These are phyloP conservation scores for Botryotinia calthae DNA, from an alignment of 2,329 filamentous ascomycete genomes.

Conservation along the genomic window DNA sequence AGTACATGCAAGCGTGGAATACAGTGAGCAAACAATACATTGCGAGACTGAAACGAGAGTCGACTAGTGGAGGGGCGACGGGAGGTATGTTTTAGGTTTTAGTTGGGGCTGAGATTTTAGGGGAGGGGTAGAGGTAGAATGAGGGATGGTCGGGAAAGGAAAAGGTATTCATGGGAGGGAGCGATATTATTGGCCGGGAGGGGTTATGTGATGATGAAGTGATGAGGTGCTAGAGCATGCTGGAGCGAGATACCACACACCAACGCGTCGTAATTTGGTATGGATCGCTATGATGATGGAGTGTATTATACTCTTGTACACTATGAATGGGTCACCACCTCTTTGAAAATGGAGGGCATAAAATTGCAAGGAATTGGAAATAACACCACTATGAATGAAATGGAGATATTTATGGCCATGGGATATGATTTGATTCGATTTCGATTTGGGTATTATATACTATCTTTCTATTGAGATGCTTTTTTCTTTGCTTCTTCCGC, in stretches of 20 bases:
- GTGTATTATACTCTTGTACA: slow-evolving; percentile 21
- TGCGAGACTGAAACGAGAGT: slow-evolving; percentile 38
- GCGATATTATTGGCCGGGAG: not conserved
- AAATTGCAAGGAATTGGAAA: not conserved
- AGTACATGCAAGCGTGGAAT: slow-evolving; percentile 82
- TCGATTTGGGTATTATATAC: not conserved
- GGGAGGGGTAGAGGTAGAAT: not conserved
- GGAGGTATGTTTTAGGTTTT: slow-evolving; percentile 11
- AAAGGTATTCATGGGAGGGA: not conserved
- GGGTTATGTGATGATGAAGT: not conserved
- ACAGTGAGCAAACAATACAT: slow-evolving; percentile 68
- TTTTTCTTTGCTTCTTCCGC: slow-evolving; percentile 66
- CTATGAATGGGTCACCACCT: not conserved
- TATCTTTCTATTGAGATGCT: slow-evolving; percentile 24
- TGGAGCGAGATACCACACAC: not conserved
- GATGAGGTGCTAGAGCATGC: not conserved
- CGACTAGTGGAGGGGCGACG: not conserved
- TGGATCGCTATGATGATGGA: not conserved
- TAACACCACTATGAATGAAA: slow-evolving; percentile 11
- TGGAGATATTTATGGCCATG: not conserved
- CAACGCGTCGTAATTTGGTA: not conserved
- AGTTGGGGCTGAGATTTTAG: not conserved
- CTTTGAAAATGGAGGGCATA: not conserved
- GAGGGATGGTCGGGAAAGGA: too few relatives aligned
- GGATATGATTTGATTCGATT: not conserved